Conservation (phyloP, 1,139 yeast species). For the Magnusiomyces fungicola region DNA sequence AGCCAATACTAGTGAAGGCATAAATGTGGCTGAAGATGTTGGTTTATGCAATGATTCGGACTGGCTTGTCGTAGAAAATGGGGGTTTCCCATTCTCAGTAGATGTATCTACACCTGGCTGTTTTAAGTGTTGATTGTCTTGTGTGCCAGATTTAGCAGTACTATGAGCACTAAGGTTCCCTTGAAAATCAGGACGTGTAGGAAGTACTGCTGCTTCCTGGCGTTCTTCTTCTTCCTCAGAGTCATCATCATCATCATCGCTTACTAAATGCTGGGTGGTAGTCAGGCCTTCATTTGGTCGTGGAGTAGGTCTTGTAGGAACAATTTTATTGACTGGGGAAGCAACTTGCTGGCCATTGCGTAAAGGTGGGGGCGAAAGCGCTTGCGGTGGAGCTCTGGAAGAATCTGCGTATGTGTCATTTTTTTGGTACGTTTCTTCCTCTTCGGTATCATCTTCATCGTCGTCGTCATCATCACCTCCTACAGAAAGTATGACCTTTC, state of each 20-base stretch:
- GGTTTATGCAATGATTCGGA: background rate
- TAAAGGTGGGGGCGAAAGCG: background rate
- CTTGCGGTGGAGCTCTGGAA: background rate
- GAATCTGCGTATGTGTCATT: background rate
- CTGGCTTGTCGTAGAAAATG: background rate
- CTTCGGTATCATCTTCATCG: constrained; percentile 23
- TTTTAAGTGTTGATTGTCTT: too few relatives aligned
- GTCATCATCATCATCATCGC: constrained; percentile 33
- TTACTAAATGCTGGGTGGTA: constrained; percentile 16
- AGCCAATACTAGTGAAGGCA: constrained; percentile 14
- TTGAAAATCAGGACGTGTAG: too few relatives aligned
- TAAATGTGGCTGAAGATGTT: background rate
- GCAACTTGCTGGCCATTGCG: background rate
- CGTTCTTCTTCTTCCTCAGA: constrained; percentile 21
- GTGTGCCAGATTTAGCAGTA: too few relatives aligned
- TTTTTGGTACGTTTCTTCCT: constrained; percentile 27
- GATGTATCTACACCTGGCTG: background rate
- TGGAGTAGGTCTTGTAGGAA: background rate
- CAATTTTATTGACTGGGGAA: background rate
- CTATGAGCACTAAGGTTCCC: too few relatives aligned
- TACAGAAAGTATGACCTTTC: constrained; percentile 14
- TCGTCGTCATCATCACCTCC: constrained; percentile 17
- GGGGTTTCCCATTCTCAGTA: background rate
- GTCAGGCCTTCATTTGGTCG: background rate
- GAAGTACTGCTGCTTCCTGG: too few relatives aligned